Percentiles rank a stretch among this genome's conserved stretches.
Evolutionary conservation across 768 basidiomycete species (phyloP).

Genomic region (Termitomyces titanicus): DNA sequence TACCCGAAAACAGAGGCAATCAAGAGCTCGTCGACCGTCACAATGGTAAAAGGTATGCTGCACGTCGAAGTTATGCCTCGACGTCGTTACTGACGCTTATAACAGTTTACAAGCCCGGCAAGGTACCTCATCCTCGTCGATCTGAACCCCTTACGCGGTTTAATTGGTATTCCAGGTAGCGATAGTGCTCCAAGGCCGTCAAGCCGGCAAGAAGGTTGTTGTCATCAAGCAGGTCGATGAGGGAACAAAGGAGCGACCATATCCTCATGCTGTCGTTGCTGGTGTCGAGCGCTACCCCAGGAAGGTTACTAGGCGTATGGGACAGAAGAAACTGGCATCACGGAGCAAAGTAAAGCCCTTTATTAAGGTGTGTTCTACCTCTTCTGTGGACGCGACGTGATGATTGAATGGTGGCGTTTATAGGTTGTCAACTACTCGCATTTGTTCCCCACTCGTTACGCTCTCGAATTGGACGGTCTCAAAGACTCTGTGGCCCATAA

Average conservation of each 20-base stretch:
- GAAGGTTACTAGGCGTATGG: slow-evolving; percentile 98
- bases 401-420: not conserved
- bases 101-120: slow-evolving; percentile 92
- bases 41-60: slow-evolving; percentile 57
- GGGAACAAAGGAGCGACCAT: slow-evolving; percentile 92
- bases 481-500: slow-evolving; percentile 83
- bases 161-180: slow-evolving; percentile 57
- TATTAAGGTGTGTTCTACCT: slow-evolving; percentile 75
- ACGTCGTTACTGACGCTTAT: slow-evolving; percentile 12
- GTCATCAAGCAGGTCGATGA: slow-evolving; percentile 98
- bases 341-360: slow-evolving; percentile 99
- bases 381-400: not conserved
- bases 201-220: slow-evolving; percentile 99
- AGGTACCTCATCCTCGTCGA: slow-evolving; percentile 44
- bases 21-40: slow-evolving; percentile 43
- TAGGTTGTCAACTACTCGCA: slow-evolving; percentile 98
- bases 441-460: slow-evolving; percentile 98
- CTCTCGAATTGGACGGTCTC: slow-evolving; percentile 91
- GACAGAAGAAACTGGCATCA: slow-evolving; percentile 87
- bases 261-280: slow-evolving; percentile 97
- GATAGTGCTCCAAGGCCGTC: slow-evolving; percentile 97
- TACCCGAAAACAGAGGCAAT: slow-evolving; percentile 30
- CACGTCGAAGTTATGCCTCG: slow-evolving; percentile 4
- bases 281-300: slow-evolving; percentile 97
- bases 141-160: not conserved